These are phyloP conservation scores for Pleodorina starrii DNA, from an alignment of 139 green algal species.

Conservation along the genomic window DNA sequence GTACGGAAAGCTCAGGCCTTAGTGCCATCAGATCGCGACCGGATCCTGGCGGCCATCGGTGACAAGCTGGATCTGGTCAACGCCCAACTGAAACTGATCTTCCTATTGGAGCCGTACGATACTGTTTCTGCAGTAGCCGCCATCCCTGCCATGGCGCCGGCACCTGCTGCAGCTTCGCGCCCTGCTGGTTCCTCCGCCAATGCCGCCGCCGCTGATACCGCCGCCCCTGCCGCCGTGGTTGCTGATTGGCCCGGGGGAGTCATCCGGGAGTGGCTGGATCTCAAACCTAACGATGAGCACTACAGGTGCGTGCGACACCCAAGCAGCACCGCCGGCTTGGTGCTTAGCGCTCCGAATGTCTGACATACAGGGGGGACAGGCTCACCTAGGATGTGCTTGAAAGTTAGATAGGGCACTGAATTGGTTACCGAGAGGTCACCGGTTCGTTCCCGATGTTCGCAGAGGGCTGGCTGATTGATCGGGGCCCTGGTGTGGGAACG, in stretches of 20 bases:
- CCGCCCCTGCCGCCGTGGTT: not conserved
- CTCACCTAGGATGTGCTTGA: too few species aligned
- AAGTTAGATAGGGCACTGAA: too few species aligned
- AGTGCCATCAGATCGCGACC: slow-evolving; percentile 12
- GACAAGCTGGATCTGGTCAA: slow-evolving; percentile 34
- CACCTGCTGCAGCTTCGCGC: not conserved
- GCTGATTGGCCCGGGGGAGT: not conserved
- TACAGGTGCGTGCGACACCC: slow-evolving; percentile 25
- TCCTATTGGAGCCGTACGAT: slow-evolving; percentile 42
- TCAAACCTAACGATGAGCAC: not conserved
- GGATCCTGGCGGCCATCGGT: slow-evolving; percentile 31
- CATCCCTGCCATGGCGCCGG: too few species aligned
- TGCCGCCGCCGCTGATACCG: not conserved
- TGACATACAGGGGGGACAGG: too few species aligned
- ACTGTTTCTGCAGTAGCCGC: not conserved
- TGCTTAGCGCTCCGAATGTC: too few species aligned
- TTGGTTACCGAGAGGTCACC: too few species aligned
- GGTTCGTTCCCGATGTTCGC: too few species aligned
- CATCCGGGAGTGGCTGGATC: not conserved
- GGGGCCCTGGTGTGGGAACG: too few species aligned
- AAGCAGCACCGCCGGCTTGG: too few species aligned
- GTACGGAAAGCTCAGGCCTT: slow-evolving; percentile 27
- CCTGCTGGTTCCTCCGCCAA: too few species aligned
- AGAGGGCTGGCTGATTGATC: too few species aligned
- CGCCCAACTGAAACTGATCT: slow-evolving; percentile 35